Base-by-base conservation (phyloP, 1,284 basidiomycete genomes). In the Ceratobasidium sp. region DNA sequence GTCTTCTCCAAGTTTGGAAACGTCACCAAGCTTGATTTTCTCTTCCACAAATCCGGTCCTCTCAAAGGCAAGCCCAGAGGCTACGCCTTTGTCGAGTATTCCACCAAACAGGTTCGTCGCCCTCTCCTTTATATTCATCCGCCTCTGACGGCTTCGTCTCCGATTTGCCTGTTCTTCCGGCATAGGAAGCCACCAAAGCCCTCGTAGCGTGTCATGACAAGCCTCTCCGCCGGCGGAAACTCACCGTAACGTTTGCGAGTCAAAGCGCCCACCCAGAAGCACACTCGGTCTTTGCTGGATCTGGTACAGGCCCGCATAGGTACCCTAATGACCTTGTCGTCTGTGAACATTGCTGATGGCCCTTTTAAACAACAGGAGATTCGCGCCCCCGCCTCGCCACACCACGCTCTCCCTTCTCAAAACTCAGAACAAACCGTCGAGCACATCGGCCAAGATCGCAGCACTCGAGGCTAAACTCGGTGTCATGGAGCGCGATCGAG, bases 381-480 rank as follows among this genome's bases (percentile, higher is more conserved):
- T 83, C 41, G 84, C 89, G 81, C 88, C 87, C 80, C 85, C 88
- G 0, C 87, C 89, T 18, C 91, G 92, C 71, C 94, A 95, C 2
- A 98, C 97, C 0, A 93, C 96, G 16, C 86, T 99, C 57, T 97
- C 95, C 81, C 84, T 99, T 71, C 86, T 96, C 60, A 99, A 98
- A 85, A 92, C 88, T 30, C 88, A 91, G 55, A 85, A 86, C 30
- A 87, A 88, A 78, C 87, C 89, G 10, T 78, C 50, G 81, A 96
- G 95, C 77, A 96, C 94, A 0, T 87, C 90, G 66, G 92, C 92
- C 80, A 98, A 98, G 85, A 99, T 99, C 81, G 96, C 96, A 1
- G 91, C 93, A 79, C 93, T 98, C 89, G 97, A 99, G 84, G 97
- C 97, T 4, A 99, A 99, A 84, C 87, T 99, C 27, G 90, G 91